Base-by-base conservation (phyloP, 2,329 filamentous ascomycete genomes). In the Colletotrichum gloeosporioides region DNA sequence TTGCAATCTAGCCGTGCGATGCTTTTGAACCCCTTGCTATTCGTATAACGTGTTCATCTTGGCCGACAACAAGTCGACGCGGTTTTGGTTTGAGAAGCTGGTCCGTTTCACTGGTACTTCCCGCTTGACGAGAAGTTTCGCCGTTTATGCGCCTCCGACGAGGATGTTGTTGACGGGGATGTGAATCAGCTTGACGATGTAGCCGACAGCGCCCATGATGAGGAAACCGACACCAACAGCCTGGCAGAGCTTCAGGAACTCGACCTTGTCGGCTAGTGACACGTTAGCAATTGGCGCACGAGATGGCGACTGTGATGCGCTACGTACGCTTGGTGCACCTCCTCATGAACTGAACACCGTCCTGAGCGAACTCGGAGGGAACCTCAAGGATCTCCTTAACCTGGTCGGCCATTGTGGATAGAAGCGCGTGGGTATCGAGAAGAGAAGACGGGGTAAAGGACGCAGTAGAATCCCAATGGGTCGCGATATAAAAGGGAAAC, bases 101-200 rank as follows among this genome's bases (percentile, higher is more conserved):
- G 44, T 25, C 64, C 59, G 57, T 53, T 8, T 53, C 34, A 25
- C 57, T 25, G 73, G 63, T 73, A 63, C 73, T 57, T 75, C 69
- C 68, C 3, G 27, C 62, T 73, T 29, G 36, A 57, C 57, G 25
- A 31, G 2, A 8, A 10, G 16, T 36, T 2, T 12, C 15, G 16
- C 57, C 16, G 8, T 27, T 87, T 90, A 93, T 83, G 92, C 92
- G 84, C 90, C 92, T 77, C 91, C 92, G 78, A 94, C 92, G 74
- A 94, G 89, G 76, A 93, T 91, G 84, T 93, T 92, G 89, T 94
- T 94, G 78, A 94, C 89, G 78, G 92, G 92, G 65, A 94, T 93
- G 84, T 94, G 92, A 78, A 94, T 92, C 82, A 94, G 88, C 89
- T 94, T 94, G 82, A 94, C 92, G 78, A 94, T 85, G 85, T 93